A percentile compares a stretch with the other conserved stretches of the same genome.
Conservation (phyloP, 371 early-diverging fungal species). For the Chytridium lagenaria region DNA sequence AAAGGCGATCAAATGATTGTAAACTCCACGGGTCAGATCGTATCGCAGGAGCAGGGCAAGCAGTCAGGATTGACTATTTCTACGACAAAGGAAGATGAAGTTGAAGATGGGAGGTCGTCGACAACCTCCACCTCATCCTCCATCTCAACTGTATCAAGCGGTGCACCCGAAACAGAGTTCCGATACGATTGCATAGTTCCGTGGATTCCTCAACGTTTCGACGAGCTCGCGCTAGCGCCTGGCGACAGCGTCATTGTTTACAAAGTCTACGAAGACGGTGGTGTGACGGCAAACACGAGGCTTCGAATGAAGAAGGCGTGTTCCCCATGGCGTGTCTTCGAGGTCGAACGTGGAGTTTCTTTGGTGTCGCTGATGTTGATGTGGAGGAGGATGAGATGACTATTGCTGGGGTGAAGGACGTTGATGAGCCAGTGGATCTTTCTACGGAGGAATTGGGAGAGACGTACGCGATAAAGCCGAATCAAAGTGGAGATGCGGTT, state of each 20-base stretch:
- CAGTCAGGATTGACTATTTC: not conserved
- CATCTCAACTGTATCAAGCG: slow-evolving; percentile 20
- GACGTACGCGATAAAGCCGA: not conserved
- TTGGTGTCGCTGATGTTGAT: slow-evolving; percentile 6
- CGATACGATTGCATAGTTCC: slow-evolving; percentile 26
- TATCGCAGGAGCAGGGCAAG: not conserved
- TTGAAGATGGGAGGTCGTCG: not conserved
- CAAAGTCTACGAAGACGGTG: slow-evolving; percentile 43
- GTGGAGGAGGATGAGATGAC: not conserved
- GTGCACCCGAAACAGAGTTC: slow-evolving; percentile 14
- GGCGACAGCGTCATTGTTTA: slow-evolving; percentile 43
- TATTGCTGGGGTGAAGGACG: not conserved
- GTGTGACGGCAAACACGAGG: slow-evolving; percentile 35
- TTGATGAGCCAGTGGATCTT: not conserved
- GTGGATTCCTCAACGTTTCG: slow-evolving; percentile 38
- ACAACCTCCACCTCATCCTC: slow-evolving; percentile 15
- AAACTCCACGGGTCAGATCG: not conserved
- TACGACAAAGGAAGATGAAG: not conserved
- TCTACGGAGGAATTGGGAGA: not conserved
- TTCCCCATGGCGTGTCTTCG: slow-evolving; percentile 36
- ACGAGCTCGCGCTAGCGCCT: slow-evolving; percentile 36
- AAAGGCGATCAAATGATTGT: slow-evolving; percentile 6
- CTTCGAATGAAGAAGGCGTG: slow-evolving; percentile 31
- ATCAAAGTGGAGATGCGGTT: no score
- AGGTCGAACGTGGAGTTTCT: slow-evolving; percentile 21